Evolutionary conservation across 2,329 filamentous ascomycete genomes (phyloP), one percentile per base, ranked within the genome.

Genomic region (Curvularia sp.): DNA sequence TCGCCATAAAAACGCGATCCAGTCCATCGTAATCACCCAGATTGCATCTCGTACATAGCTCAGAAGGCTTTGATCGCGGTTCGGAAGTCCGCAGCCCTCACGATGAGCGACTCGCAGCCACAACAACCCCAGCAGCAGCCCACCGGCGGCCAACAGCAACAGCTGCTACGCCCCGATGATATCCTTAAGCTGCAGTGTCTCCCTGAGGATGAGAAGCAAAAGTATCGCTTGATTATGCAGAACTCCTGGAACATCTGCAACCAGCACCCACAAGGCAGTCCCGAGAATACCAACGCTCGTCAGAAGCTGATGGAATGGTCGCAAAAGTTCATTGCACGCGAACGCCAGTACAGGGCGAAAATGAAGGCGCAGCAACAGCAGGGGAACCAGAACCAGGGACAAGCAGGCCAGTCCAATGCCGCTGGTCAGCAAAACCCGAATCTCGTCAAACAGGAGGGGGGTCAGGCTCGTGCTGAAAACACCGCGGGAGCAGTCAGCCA

Each of bases 181-280:
- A 68, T 77, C 6, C 66, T 71, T 10, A 75, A 71, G 63, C 70
- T 77, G 2, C 65, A 69, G 39, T 70, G 68, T 48, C 77, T 88
- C 30, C 82, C 75, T 60, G 82, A 85, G 8, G 75, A 82, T 49
- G 81, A 84, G 65, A 88, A 87, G 75, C 74, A 79, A 44, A 81
- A 84, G 63, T 86, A 86, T 67, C 83, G 82, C 57, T 75, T 80
- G 49, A 77, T 83, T 20, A 81, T 88, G 61, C 79, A 80, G 56
- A 81, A 78, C 60, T 78, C 86, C 49, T 88, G 85, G 85, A 79
- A 81, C 30, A 73, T 80, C 31, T 77, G 85, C 50, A 81, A 85
- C 58, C 79, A 69, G 42, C 79, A 80, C 41, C 78, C 83, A 12
- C 75, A 77, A 33, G 81, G 82, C 53, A 83, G 79, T 51, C 69